A percentile compares a stretch with the other conserved stretches of the same genome.
These are phyloP conservation scores for Strobilomyces dryophilus DNA, from an alignment of 768 basidiomycete genomes.

Conservation along the genomic window DNA sequence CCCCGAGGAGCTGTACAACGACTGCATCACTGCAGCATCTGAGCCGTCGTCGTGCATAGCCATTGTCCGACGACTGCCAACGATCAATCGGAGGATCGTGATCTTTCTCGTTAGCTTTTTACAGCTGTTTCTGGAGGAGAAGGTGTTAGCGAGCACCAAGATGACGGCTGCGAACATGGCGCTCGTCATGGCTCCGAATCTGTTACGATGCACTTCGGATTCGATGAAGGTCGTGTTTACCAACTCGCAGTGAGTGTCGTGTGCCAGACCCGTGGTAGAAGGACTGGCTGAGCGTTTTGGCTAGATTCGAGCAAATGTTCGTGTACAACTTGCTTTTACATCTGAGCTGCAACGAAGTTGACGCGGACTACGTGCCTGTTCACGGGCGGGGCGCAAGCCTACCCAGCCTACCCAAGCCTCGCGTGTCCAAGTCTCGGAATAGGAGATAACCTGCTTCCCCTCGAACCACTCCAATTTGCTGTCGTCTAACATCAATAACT, in stretches of 20 bases:
- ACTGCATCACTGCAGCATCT: slow-evolving; percentile 68
- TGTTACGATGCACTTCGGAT: slow-evolving; percentile 81
- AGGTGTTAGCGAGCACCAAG: slow-evolving; percentile 69
- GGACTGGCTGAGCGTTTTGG: slow-evolving; percentile 2
- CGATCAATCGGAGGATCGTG: slow-evolving; percentile 81
- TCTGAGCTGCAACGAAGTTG: slow-evolving; percentile 71
- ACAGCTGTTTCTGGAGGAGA: slow-evolving; percentile 81
- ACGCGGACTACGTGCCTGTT: slow-evolving; percentile 68
- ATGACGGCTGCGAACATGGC: slow-evolving; percentile 90
- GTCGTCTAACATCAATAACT: not conserved
- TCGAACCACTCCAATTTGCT: not conserved
- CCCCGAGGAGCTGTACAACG: slow-evolving; percentile 88
- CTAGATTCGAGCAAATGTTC: slow-evolving; percentile 83
- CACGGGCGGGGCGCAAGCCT: slow-evolving; percentile 77
- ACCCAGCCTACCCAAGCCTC: slow-evolving; percentile 39
- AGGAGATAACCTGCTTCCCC: slow-evolving; percentile 33
- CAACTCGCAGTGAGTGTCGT: slow-evolving; percentile 78
- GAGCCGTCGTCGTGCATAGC: slow-evolving; percentile 67
- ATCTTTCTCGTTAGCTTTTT: slow-evolving; percentile 88
- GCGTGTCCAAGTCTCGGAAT: slow-evolving; percentile 53
- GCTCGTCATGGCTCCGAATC: slow-evolving; percentile 88
- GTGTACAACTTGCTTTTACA: slow-evolving; percentile 81
- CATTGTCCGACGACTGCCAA: slow-evolving; percentile 75
- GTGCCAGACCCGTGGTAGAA: not conserved
- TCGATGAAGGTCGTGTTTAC: slow-evolving; percentile 89